Conservation (phyloP, 2,329 filamentous ascomycete species). For the Plenodomus lindquistii region DNA sequence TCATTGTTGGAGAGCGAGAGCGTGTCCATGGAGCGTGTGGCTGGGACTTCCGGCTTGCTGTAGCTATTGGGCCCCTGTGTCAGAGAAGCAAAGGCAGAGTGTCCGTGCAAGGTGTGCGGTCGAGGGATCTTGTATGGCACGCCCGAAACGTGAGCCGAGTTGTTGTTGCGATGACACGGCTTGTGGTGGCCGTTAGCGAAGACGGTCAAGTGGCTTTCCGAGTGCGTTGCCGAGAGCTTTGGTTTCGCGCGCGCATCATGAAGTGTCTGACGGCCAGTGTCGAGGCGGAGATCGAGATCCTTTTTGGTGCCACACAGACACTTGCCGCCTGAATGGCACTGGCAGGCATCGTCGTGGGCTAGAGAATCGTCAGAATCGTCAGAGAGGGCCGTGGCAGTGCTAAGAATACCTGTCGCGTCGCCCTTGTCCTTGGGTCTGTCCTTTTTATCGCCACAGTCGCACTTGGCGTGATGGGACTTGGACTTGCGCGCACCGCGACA, state of each 20-base stretch:
- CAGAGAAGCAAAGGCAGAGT: conserved; percentile 33
- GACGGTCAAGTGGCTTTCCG: conserved; percentile 62
- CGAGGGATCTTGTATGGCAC: conserved; percentile 65
- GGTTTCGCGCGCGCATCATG: conserved; percentile 57
- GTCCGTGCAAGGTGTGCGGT: conserved; percentile 44
- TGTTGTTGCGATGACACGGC: conserved; percentile 66
- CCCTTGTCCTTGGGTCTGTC: conserved; percentile 59
- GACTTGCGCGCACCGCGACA: conserved; percentile 96
- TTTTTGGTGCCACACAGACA: conserved; percentile 64
- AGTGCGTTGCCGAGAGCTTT: conserved; percentile 60
- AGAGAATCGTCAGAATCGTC: conserved; percentile 36
- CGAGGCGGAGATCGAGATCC: conserved; percentile 55
- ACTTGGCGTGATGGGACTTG: conserved; percentile 91
- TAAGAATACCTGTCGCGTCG: conserved; percentile 45
- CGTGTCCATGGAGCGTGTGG: conserved; percentile 41
- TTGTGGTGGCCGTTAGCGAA: conserved; percentile 69
- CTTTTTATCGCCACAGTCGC: conserved; percentile 93
- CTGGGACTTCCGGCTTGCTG: conserved; percentile 24
- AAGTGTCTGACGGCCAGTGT: conserved; percentile 50
- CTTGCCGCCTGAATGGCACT: conserved; percentile 62
- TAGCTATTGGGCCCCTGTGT: conserved; percentile 26
- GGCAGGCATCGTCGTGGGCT: conserved; percentile 49
- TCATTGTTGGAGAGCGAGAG: conserved; percentile 43
- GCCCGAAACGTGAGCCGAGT: conserved; percentile 65
- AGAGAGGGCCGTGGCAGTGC: conserved; percentile 35